Percentiles rank a stretch among this genome's conserved stretches.
Evolutionary conservation across 257 asterid genomes (phyloP).

Genomic region (Gardenia jasminoides): DNA sequence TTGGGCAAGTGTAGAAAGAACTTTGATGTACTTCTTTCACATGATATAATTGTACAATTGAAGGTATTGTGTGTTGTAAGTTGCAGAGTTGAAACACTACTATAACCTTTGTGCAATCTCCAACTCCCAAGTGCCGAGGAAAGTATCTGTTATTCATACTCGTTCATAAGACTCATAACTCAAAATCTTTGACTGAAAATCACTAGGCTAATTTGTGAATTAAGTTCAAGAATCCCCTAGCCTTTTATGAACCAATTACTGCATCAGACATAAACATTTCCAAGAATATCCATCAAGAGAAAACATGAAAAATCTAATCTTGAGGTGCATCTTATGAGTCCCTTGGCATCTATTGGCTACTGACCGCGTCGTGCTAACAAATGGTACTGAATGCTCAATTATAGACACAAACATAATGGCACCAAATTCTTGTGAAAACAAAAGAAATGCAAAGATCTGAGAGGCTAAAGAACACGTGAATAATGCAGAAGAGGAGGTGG

Average conservation of each 20-base stretch:
- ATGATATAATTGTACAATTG: not conserved
- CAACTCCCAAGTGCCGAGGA: not conserved
- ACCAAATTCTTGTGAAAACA: not conserved
- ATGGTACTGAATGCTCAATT: too few species aligned
- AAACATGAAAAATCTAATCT: too few species aligned
- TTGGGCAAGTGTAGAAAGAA: constrained; percentile 1
- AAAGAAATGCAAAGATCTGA: not conserved
- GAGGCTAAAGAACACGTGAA: not conserved
- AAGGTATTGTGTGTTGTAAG: not conserved
- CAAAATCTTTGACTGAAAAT: too few species aligned
- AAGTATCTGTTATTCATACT: not conserved
- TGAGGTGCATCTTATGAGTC: too few species aligned
- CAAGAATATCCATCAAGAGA: too few species aligned
- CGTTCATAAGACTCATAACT: too few species aligned
- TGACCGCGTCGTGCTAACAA: not conserved
- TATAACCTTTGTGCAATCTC: not conserved
- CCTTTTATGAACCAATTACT: too few species aligned
- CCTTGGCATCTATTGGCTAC: too few species aligned
- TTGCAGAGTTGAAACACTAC: not conserved
- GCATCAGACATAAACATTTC: too few species aligned
- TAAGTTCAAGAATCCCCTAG: too few species aligned
- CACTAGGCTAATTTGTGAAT: too few species aligned
- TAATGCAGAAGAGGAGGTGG: not conserved
- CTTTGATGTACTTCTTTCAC: not conserved
- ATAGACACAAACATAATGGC: too few species aligned